A percentile compares a stretch with the other conserved stretches of the same genome.
These are phyloP conservation scores for Tetratostichococcus sp. DNA, from an alignment of 139 green algal genomes.

Conservation along the genomic window DNA sequence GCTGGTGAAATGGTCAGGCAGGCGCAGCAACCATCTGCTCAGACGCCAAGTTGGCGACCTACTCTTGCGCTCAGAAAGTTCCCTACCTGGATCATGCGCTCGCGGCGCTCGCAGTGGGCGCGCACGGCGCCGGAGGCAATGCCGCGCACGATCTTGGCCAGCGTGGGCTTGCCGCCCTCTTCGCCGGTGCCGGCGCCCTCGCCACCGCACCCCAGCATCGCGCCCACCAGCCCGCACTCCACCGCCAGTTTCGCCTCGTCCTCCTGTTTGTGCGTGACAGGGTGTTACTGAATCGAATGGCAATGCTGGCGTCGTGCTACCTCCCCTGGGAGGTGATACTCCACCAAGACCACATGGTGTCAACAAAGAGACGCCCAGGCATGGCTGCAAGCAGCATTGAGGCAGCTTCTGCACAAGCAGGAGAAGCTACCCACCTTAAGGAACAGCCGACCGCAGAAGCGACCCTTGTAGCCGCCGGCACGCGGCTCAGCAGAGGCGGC, in stretches of 20 bases:
- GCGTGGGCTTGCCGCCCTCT: slow-evolving; percentile 44
- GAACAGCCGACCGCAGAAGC: slow-evolving; percentile 66
- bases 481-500: not conserved
- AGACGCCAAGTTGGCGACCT: too few species aligned
- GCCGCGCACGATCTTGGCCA: slow-evolving; percentile 57
- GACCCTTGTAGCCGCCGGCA: slow-evolving; percentile 35
- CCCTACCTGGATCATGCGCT: slow-evolving; percentile 10
- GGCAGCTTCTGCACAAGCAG: too few species aligned
- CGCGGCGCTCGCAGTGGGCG: slow-evolving; percentile 39
- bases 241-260: slow-evolving; percentile 50
- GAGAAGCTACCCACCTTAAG: not conserved
- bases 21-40: too few species aligned
- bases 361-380: too few species aligned
- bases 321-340: too few species aligned
- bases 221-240: slow-evolving; percentile 52
- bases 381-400: too few species aligned
- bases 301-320: too few species aligned
- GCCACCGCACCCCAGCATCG: slow-evolving; percentile 35
- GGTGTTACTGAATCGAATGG: too few species aligned
- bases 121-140: slow-evolving; percentile 49
- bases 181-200: slow-evolving; percentile 44
- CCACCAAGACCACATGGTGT: too few species aligned
- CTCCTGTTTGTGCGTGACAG: too few species aligned
- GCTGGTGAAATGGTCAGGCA: too few species aligned
- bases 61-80: too few species aligned